phyloP scores from a whole-genome alignment of 352 stramenopile species.

The Phytophthora fragariaefolia region DNA sequence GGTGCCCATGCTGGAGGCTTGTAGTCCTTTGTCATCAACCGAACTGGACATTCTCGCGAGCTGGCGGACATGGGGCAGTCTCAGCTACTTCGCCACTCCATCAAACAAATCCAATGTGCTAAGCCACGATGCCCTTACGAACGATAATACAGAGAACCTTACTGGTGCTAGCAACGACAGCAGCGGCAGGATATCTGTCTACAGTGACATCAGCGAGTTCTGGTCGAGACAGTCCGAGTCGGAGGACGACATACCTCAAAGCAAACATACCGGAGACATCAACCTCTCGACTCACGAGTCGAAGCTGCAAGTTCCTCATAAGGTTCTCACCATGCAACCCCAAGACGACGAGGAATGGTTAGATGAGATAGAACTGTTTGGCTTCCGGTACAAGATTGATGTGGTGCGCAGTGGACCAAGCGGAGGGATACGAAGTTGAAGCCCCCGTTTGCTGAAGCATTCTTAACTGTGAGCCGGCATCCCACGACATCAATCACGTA shows the following conservation, averaged over 20 bases:
- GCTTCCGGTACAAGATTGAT: conserved; percentile 25
- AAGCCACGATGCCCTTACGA: background rate
- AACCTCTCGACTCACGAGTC: background rate
- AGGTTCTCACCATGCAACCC: background rate
- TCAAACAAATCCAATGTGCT: conserved; percentile 6
- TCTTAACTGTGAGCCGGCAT: too few species aligned
- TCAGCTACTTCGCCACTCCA: conserved; percentile 31
- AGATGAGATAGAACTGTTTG: conserved; percentile 29
- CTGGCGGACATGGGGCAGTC: conserved; percentile 39
- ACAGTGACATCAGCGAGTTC: conserved; percentile 39
- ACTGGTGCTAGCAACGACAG: conserved; percentile 1
- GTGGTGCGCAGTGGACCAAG: conserved; percentile 8
- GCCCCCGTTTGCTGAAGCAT: conserved; percentile 6
- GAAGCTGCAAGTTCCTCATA: background rate
- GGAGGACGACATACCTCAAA: conserved; percentile 15
- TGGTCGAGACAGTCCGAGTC: conserved; percentile 32
- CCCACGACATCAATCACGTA: too few species aligned
- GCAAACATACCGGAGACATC: background rate
- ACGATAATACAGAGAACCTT: background rate
- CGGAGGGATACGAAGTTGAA: conserved; percentile 3
- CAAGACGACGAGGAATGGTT: conserved; percentile 31
- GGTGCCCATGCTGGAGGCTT: conserved; percentile 34
- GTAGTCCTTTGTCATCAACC: conserved; percentile 21
- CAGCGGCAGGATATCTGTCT: conserved; percentile 14
- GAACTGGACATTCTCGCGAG: conserved; percentile 40